Evolutionary conservation across 768 basidiomycete species (phyloP), one percentile per base, ranked within the genome.

Genomic region (Tephrocybe sp.): DNA sequence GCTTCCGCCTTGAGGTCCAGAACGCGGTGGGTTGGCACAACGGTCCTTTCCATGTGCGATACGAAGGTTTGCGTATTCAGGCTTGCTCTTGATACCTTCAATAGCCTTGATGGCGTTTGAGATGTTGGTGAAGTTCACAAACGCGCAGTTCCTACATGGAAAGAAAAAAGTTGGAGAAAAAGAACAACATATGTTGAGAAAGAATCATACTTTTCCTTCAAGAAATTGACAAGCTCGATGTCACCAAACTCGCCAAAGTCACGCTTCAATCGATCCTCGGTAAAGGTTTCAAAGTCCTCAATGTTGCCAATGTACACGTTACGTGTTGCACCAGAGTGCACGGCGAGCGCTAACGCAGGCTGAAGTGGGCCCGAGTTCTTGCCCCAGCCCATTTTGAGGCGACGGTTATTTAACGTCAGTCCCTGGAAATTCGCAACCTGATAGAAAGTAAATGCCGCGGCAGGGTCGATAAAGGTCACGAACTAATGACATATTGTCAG

Each of bases 81-180:
- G 82, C 63, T 92, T 90, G 62, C 77, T 82, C 80, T 95, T 95
- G 69, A 97, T 81, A 7, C 86, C 88, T 49, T 98, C 95, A 61
- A 98, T 94, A n/a, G 95, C 94, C 74, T 97, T 97, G 76, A 94
- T 93, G 11, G 94, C 93, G 62, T 94, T 94, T 43, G 86, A 84
- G 57, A 97, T 83, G 71, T 94, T 94, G 27, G 93, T 95, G 58
- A 94, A 95, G 73, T 95, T 97, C 61, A 93, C 87, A 63, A 94
- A 99, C 24, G 91, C 92, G 64, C 93, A 94, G 70, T 93, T 92
- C 80, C 91, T 94, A 47, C n/a, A n/a, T n/a, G n/a, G n/a, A n/a
- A n/a, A n/a, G n/a, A 19, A 12, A 45, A 21, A 46, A 29, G 52
- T 22, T 3, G 10, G 11, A 55, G 25, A n/a, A 16, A 38, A 4